Conservation (phyloP, 2,329 filamentous ascomycete species). For the Fusarium albosuccineum region DNA sequence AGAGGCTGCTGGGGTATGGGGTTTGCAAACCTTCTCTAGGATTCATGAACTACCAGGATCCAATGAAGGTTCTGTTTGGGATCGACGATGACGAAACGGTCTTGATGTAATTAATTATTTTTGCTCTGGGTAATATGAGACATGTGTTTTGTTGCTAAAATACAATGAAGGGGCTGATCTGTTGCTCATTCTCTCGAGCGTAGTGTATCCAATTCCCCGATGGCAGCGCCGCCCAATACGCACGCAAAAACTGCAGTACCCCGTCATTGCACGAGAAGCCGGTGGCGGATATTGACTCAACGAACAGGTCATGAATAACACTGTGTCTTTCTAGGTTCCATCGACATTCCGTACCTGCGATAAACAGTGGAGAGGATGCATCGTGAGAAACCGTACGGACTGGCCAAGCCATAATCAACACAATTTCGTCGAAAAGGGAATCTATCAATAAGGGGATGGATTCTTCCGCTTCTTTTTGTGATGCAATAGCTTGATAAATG, state of each 20-base stretch:
- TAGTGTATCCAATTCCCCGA: not conserved
- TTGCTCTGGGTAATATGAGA: too few species aligned
- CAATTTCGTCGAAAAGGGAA: not conserved
- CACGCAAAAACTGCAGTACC: conserved; percentile 2
- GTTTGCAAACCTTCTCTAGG: conserved; percentile 22
- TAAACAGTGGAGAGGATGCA: conserved; percentile 8
- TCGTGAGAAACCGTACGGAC: not conserved
- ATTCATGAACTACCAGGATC: conserved; percentile 35
- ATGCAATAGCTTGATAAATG: not conserved
- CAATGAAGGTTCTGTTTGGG: conserved; percentile 27
- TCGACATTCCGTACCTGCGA: not conserved
- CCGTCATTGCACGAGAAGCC: conserved; percentile 10
- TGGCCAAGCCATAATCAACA: not conserved
- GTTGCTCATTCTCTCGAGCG: conserved; percentile 3
- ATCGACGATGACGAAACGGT: conserved; percentile 32
- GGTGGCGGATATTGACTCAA: not conserved
- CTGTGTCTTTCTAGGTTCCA: not conserved
- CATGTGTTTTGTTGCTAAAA: not conserved
- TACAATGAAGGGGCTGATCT: conserved; percentile 4
- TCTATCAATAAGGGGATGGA: not conserved
- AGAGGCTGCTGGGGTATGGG: conserved; percentile 25
- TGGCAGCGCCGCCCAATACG: not conserved
- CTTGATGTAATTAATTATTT: conserved; percentile 7
- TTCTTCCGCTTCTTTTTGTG: not conserved
- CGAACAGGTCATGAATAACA: not conserved